Percentiles rank a stretch among this genome's conserved stretches.
Conservation (phyloP, 1,284 basidiomycete species). For the Austroboletus niveus region DNA sequence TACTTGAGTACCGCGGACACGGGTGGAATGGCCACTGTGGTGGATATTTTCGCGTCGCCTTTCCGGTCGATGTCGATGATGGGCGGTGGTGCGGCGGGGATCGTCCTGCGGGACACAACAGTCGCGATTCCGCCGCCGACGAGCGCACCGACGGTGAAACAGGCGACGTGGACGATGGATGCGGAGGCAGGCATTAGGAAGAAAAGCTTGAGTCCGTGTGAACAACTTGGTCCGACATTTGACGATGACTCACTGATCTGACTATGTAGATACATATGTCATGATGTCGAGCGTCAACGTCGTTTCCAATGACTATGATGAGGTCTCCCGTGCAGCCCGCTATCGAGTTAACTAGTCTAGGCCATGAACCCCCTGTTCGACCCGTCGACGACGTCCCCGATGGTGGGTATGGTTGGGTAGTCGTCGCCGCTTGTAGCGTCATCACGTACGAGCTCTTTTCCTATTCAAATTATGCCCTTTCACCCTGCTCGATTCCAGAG, state of each 20-base stretch:
- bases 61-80: constrained; percentile 39
- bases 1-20: constrained; percentile 56
- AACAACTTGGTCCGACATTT: background rate
- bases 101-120: constrained; percentile 36
- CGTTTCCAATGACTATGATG: too few relatives aligned
- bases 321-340: too few relatives aligned
- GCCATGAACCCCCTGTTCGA: too few relatives aligned
- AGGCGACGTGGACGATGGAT: constrained; percentile 57
- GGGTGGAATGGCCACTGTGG: constrained; percentile 17
- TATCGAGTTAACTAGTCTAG: too few relatives aligned
- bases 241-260: too few relatives aligned
- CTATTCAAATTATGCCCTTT: background rate
- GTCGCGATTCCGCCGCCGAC: constrained; percentile 67
- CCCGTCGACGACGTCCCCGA: constrained; percentile 8
- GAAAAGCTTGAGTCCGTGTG: background rate
- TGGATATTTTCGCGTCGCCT: constrained; percentile 34
- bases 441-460: constrained; percentile 18
- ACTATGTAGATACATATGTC: too few relatives aligned
- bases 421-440: constrained; percentile 22
- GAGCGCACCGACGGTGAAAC: constrained; percentile 69
- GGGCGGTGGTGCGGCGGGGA: constrained; percentile 17
- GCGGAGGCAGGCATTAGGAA: constrained; percentile 22
- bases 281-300: too few relatives aligned
- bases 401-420: constrained; percentile 24
- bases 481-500: constrained; percentile 5